Evolutionary conservation across 2,329 filamentous ascomycete species (phyloP), one percentile per base, ranked within the genome.

Genomic region (Dothistroma septosporum): DNA sequence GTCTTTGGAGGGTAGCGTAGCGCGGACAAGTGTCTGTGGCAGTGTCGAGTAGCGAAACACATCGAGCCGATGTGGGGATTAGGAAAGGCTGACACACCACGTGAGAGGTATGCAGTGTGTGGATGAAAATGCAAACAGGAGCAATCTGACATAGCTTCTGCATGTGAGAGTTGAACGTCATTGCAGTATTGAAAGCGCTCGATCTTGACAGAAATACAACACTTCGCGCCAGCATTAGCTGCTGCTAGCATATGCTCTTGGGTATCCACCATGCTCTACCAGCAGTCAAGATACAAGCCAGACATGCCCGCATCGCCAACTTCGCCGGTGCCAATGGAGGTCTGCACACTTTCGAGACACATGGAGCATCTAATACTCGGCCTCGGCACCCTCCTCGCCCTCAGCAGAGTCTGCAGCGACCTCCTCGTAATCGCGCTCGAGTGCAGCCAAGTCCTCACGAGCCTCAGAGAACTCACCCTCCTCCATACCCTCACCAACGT

Each of bases 401-500:
- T 92, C 92, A 72, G 96, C 80, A 66, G 92, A 96, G 80, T 97
- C 93, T 73, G 91, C 91, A 68, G 92, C 93, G 75, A 97, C 94
- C 82, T 99, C 94, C 82, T 97, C 93, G 82, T 99, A 99, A 78
- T 99, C 93, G 71, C 92, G 89, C 87, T 99, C 94, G 66, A 99
- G 86, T 71, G 94, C 94, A 77, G 94, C 94, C 78, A 99, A 83
- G 82, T 99, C 94, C 83, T 99, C 94, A 78, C 94, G 92, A 68
- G 94, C 94, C 85, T 99, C 94, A 60, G 91, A 96, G 87, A 99
- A 99, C 82, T 99, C 94, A 80, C 94, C 94, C 80, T 99, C 94
- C 85, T 99, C 94, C 94, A 99, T 99, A 87, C 94, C 94, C 85
- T 97, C 94, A 83, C 94, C 94, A 76, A 99, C 94, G 75, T 97